These are phyloP conservation scores for Euphorbia lathyris DNA, from an alignment of 345 rosid species.

Conservation along the genomic window DNA sequence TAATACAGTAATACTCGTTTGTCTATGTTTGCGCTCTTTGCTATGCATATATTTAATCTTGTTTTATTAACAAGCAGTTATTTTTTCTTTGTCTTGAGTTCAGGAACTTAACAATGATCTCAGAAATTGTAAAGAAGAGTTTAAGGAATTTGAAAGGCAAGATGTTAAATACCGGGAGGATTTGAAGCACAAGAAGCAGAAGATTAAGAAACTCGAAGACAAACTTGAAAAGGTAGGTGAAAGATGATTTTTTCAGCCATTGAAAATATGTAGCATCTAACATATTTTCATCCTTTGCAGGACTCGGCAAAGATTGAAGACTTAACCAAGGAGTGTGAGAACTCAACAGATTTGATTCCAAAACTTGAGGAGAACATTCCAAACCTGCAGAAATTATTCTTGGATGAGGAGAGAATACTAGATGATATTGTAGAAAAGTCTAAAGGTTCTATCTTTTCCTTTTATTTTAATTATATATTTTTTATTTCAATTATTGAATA, in stretches of 20 bases:
- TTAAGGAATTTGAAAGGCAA: slow-evolving; percentile 94
- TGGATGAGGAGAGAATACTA: slow-evolving; percentile 65
- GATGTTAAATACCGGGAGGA: slow-evolving; percentile 91
- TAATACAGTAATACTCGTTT: not conserved
- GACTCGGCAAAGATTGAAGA: slow-evolving; percentile 64
- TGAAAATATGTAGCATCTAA: slow-evolving; percentile 14
- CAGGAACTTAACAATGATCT: slow-evolving; percentile 79
- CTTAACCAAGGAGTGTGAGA: slow-evolving; percentile 60
- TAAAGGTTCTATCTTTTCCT: slow-evolving; percentile 49
- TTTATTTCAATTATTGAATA: too few species aligned
- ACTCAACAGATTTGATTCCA: slow-evolving; percentile 60
- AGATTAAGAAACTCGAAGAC: slow-evolving; percentile 88
- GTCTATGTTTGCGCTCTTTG: slow-evolving; percentile 1
- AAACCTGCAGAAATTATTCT: slow-evolving; percentile 57
- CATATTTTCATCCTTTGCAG: slow-evolving; percentile 38
- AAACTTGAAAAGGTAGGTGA: slow-evolving; percentile 69
- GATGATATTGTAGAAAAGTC: slow-evolving; percentile 76
- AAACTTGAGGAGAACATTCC: slow-evolving; percentile 77
- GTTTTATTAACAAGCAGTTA: not conserved
- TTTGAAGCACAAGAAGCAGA: slow-evolving; percentile 88
- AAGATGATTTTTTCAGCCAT: slow-evolving; percentile 17
- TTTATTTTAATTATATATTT: not conserved
- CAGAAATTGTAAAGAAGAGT: slow-evolving; percentile 71
- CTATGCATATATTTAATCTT: not conserved
- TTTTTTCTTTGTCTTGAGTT: slow-evolving; percentile 9